Conservation (phyloP, 495 filamentous ascomycete species). For the Oleoguttula mirabilis region DNA sequence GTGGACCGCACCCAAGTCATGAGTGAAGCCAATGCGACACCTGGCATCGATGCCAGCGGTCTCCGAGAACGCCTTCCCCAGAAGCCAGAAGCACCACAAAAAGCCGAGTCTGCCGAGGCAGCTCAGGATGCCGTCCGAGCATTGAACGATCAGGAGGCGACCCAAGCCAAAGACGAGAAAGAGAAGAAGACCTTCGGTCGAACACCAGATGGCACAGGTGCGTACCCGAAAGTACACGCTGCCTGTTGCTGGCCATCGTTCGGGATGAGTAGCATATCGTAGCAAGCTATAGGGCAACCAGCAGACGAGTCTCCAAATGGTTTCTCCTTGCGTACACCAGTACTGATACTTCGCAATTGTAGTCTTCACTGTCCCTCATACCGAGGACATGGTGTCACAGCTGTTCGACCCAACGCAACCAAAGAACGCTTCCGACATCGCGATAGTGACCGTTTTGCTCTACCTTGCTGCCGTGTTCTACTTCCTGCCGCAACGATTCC, state of each 20-base stretch:
- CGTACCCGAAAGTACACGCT: background rate
- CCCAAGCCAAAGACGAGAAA: slow-evolving; percentile 39
- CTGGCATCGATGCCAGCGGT: slow-evolving; percentile 14
- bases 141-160: slow-evolving; percentile 33
- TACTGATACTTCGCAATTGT: slow-evolving; percentile 13
- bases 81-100: slow-evolving; percentile 16
- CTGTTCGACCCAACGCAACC: slow-evolving; percentile 88
- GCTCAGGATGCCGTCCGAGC: slow-evolving; percentile 21
- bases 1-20: too few relatives aligned
- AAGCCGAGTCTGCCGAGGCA: slow-evolving; percentile 18
- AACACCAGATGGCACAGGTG: slow-evolving; percentile 82
- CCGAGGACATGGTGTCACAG: slow-evolving; percentile 98
- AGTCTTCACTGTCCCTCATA: slow-evolving; percentile 95
- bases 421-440: slow-evolving; percentile 78
- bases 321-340: too few relatives aligned
- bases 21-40: background rate
- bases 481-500: slow-evolving; percentile 51
- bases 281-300: too few relatives aligned
- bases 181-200: slow-evolving; percentile 74
- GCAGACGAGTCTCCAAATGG: too few relatives aligned
- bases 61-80: slow-evolving; percentile 22
- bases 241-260: too few relatives aligned
- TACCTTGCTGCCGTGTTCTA: slow-evolving; percentile 61
- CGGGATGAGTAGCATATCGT: too few relatives aligned
- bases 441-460: slow-evolving; percentile 71